Conservation (phyloP, 1,284 basidiomycete species). For the Coniferiporia sulphurascens region DNA sequence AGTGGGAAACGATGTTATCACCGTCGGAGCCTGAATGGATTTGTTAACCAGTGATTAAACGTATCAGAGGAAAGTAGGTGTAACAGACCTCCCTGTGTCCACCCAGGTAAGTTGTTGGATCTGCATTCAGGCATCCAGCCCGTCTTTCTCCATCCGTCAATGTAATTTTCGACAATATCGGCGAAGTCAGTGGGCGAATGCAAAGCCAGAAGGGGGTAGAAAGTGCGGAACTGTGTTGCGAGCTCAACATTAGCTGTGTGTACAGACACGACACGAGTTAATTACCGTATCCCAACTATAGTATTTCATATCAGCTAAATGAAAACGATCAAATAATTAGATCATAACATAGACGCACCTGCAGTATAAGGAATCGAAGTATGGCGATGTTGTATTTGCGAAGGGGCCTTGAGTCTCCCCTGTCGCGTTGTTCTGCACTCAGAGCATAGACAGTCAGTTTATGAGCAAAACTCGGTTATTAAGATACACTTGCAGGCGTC, state of each 20-base stretch:
- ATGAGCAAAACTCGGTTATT: background rate
- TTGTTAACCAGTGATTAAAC: background rate
- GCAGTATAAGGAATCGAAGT: slow-evolving; percentile 69
- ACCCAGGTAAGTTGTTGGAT: slow-evolving; percentile 63
- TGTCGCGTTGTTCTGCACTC: slow-evolving; percentile 58
- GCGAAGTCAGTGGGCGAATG: slow-evolving; percentile 62
- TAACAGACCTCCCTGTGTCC: slow-evolving; percentile 56
- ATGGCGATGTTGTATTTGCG: slow-evolving; percentile 50
- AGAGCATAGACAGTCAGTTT: background rate
- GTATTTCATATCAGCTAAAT: background rate
- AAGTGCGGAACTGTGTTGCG: slow-evolving; percentile 53
- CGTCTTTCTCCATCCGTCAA: slow-evolving; percentile 63
- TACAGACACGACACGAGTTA: background rate
- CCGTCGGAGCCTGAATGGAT: slow-evolving; percentile 46
- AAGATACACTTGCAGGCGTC: slow-evolving; percentile 46
- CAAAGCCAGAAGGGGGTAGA: slow-evolving; percentile 59
- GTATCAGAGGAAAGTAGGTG: background rate
- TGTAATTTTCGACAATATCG: slow-evolving; percentile 65
- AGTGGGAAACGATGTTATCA: slow-evolving; percentile 62
- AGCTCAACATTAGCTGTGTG: background rate
- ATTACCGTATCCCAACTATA: slow-evolving; percentile 59
- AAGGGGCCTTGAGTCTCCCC: slow-evolving; percentile 60
- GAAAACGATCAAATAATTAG: background rate
- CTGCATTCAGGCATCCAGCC: slow-evolving; percentile 73
- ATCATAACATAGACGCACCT: slow-evolving; percentile 33